phyloP scores from a whole-genome alignment of 352 stramenopile genomes.

The Phytopythium vexans region DNA sequence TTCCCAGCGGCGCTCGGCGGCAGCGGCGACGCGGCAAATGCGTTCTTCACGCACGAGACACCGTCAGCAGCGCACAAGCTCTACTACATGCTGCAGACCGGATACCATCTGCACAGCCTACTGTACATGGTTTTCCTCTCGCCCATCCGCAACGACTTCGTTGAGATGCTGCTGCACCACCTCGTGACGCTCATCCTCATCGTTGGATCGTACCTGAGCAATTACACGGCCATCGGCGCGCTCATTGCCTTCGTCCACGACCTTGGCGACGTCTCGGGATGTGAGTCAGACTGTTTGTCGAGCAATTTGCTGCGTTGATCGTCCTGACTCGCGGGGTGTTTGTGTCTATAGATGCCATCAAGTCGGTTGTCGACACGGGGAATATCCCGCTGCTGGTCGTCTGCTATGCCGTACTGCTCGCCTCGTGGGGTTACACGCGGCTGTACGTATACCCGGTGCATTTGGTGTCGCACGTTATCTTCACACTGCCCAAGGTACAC shows the following conservation, averaged over 20 bases:
- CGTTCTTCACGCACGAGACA: constrained; percentile 24
- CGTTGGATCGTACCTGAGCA: constrained; percentile 44
- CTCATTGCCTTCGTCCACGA: constrained; percentile 50
- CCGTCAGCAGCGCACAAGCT: constrained; percentile 32
- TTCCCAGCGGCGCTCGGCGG: constrained; percentile 40
- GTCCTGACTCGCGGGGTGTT: constrained; percentile 4
- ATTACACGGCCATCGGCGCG: constrained; percentile 44
- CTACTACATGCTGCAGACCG: constrained; percentile 51
- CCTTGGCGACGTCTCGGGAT: constrained; percentile 49
- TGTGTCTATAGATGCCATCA: constrained; percentile 26
- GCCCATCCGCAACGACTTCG: constrained; percentile 58
- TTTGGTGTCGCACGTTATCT: constrained; percentile 32
- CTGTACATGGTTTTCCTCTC: constrained; percentile 56
- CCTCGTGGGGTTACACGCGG: constrained; percentile 36
- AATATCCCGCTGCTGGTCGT: constrained; percentile 25
- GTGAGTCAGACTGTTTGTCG: constrained; percentile 19
- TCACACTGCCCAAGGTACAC: constrained; percentile 22
- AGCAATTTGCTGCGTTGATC: constrained; percentile 5
- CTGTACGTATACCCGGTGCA: constrained; percentile 43
- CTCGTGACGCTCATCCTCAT: constrained; percentile 57
- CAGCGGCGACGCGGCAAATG: constrained; percentile 22
- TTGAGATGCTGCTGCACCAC: constrained; percentile 59
- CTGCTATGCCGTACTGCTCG: constrained; percentile 36
- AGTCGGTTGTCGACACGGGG: constrained; percentile 32
- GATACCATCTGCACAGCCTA: constrained; percentile 57